These are phyloP conservation scores for Suillus subalutaceus DNA, from an alignment of 768 basidiomycete genomes.

Conservation along the genomic window DNA sequence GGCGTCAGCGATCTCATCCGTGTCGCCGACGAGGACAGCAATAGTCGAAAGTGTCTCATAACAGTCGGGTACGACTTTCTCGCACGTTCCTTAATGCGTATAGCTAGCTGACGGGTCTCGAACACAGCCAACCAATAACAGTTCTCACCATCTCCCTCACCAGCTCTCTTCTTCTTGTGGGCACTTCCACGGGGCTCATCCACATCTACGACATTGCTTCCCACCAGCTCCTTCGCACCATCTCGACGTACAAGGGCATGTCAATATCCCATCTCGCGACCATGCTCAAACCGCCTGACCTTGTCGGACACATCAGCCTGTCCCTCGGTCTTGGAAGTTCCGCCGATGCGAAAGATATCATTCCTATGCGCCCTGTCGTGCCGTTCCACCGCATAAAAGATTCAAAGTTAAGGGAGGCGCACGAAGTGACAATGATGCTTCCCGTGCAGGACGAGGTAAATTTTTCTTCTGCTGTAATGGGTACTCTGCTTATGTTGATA, in stretches of 20 bases:
- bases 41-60: constrained; percentile 63
- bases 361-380: constrained; percentile 66
- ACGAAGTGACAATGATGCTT: constrained; percentile 70
- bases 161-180: constrained; percentile 77
- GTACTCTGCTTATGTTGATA: constrained; percentile 3
- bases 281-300: constrained; percentile 84
- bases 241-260: constrained; percentile 69
- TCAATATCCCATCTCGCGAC: constrained; percentile 75
- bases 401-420: constrained; percentile 62
- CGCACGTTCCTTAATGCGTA: constrained; percentile 1
- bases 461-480: background rate
- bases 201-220: constrained; percentile 88
- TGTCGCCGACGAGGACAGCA: constrained; percentile 56
- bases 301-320: constrained; percentile 78
- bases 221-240: constrained; percentile 84
- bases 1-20: constrained; percentile 62
- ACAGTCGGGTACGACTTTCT: constrained; percentile 34
- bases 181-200: constrained; percentile 73
- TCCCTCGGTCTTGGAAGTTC: constrained; percentile 39
- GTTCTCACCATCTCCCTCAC: constrained; percentile 77
- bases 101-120: constrained; percentile 10
- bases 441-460: constrained; percentile 49
- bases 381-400: constrained; percentile 79
- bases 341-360: constrained; percentile 51
- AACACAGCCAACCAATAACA: constrained; percentile 68